phyloP scores from a whole-genome alignment of 1,139 yeast genomes.

The Debaryomyces fabryi region DNA sequence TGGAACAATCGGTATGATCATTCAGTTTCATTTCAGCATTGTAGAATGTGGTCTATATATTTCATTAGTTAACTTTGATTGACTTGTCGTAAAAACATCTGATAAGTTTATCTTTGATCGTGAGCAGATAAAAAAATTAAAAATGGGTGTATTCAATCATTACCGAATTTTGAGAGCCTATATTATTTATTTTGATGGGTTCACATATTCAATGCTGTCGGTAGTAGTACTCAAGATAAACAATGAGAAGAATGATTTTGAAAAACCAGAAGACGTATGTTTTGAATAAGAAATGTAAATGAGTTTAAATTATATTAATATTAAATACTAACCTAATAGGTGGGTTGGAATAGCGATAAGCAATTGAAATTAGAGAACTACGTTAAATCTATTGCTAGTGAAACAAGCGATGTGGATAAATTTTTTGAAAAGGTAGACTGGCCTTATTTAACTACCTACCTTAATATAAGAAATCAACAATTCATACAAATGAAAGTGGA shows the following conservation, averaged over 20 bases:
- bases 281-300: neutral
- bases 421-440: conserved; percentile 25
- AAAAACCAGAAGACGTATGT: conserved; percentile 7
- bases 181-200: neutral
- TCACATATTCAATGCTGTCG: conserved; percentile 9
- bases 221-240: conserved; percentile 10
- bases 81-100: neutral
- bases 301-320: neutral
- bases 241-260: conserved; percentile 2
- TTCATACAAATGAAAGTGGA: conserved; percentile 26
- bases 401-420: conserved; percentile 3
- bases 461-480: conserved; percentile 22
- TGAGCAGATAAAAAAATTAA: neutral
- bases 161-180: neutral
- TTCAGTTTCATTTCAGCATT: neutral
- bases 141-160: neutral
- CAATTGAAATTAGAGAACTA: conserved; percentile 21
- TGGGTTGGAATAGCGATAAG: conserved; percentile 24
- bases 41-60: neutral
- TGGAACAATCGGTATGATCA: neutral
- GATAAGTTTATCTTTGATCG: neutral
- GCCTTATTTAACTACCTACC: conserved; percentile 16
- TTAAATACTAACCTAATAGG: conserved; percentile 11
- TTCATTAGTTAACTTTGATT: neutral
- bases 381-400: conserved; percentile 8